Percentiles rank a stretch among this genome's conserved stretches.
phyloP scores from a whole-genome alignment of 2,329 filamentous ascomycete species.

The Penicillium hesseltinei region DNA sequence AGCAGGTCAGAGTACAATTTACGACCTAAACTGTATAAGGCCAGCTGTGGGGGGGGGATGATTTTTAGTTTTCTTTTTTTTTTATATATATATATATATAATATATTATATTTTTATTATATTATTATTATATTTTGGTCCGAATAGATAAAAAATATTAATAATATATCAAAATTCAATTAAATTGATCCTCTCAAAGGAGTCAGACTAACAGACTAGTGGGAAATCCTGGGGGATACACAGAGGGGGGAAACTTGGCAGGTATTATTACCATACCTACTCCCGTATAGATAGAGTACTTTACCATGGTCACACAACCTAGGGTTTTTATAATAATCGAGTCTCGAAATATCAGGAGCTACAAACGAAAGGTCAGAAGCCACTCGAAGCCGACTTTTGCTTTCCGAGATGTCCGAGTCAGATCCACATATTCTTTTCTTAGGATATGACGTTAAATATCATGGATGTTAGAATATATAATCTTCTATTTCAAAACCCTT shows the following conservation, averaged over 20 bases:
- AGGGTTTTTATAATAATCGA: constrained; percentile 7
- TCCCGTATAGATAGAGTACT: background rate
- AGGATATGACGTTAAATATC: too few species aligned
- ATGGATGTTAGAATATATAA: background rate
- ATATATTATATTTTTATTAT: background rate
- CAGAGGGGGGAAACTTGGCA: constrained; percentile 17
- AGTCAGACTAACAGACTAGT: constrained; percentile 17
- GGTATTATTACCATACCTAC: background rate
- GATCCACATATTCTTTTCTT: constrained; percentile 2
- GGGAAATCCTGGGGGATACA: constrained; percentile 30
- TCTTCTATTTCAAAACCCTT: background rate
- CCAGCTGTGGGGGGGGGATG: constrained; percentile 23
- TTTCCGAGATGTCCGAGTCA: constrained; percentile 19
- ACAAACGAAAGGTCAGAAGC: constrained; percentile 8
- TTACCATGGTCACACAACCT: constrained; percentile 16
- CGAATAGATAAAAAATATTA: background rate
- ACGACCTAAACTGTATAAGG: constrained; percentile 23
- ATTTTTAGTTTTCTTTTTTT: constrained; percentile 6
- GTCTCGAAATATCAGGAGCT: background rate
- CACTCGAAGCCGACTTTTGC: constrained; percentile 8
- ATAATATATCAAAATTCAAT: background rate
- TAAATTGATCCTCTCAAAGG: background rate
- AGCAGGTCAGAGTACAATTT: constrained; percentile 25
- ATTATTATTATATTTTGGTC: constrained; percentile 5
- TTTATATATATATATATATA: background rate